These are phyloP conservation scores for Millerozyma miso DNA, from an alignment of 805 yeast genomes.

Conservation along the genomic window DNA sequence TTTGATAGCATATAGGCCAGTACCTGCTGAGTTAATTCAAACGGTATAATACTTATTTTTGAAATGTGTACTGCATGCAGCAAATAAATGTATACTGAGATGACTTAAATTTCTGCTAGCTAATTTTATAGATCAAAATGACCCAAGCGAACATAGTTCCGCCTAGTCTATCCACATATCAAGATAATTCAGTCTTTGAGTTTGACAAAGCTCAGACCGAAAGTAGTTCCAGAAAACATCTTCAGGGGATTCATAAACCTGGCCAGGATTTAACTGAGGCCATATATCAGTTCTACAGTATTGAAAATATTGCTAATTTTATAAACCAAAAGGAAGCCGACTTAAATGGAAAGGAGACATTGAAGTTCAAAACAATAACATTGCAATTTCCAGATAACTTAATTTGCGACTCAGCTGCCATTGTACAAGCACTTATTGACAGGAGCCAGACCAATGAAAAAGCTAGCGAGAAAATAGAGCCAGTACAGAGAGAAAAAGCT, in stretches of 20 bases:
- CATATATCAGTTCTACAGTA: constrained; percentile 51
- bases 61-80: background rate
- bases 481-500: constrained; percentile 5
- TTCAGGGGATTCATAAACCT: constrained; percentile 12
- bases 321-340: constrained; percentile 29
- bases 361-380: constrained; percentile 52
- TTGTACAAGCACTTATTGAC: constrained; percentile 52
- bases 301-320: constrained; percentile 43
- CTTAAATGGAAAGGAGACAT: constrained; percentile 9
- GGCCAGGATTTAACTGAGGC: constrained; percentile 24
- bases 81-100: background rate
- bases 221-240: constrained; percentile 20
- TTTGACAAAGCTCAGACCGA: constrained; percentile 39
- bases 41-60: background rate
- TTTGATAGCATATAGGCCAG: constrained; percentile 45
- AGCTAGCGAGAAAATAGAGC: constrained; percentile 14
- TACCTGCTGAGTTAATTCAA: constrained; percentile 38
- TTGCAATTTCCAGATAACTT: constrained; percentile 87
- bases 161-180: constrained; percentile 71
- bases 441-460: constrained; percentile 4
- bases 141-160: constrained; percentile 33
- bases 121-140: constrained; percentile 5
- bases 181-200: constrained; percentile 54
- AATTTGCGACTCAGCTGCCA: constrained; percentile 72
- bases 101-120: background rate